A percentile compares a stretch with the other conserved stretches of the same genome.
These are phyloP conservation scores for Croton setiger DNA, from an alignment of 441 rosid genomes.

Conservation along the genomic window DNA sequence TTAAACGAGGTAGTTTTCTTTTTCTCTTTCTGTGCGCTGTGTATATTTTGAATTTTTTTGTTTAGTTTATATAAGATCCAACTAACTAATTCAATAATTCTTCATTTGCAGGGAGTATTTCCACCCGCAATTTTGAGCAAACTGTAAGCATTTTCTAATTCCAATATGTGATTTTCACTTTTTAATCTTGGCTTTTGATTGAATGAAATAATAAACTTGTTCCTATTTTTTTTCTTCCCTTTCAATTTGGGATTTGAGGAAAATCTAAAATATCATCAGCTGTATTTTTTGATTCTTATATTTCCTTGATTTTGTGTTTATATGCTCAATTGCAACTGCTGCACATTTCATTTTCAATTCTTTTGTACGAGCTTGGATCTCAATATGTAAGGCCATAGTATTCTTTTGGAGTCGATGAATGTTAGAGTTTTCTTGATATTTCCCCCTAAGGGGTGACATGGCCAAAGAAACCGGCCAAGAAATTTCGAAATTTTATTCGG, in stretches of 20 bases:
- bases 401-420: no score
- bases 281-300: neutral
- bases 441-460: no score
- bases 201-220: neutral
- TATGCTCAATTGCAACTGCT: neutral
- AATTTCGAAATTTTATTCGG: no score
- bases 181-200: neutral
- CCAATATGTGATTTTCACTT: neutral
- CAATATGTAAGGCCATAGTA: no score
- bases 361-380: neutral
- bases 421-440: no score
- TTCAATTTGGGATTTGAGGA: no score
- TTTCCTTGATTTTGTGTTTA: neutral
- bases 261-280: neutral
- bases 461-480: no score
- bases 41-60: neutral
- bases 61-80: neutral
- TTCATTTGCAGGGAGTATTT: conserved; percentile 50
- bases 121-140: conserved; percentile 41
- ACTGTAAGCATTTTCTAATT: conserved; percentile 42
- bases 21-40: neutral
- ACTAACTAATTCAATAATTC: neutral
- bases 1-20: conserved; percentile 41
- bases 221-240: no score
- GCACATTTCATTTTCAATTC: neutral